These are phyloP conservation scores for Pichia sorboxylosa DNA, from an alignment of 1,139 yeast species.

Conservation along the genomic window DNA sequence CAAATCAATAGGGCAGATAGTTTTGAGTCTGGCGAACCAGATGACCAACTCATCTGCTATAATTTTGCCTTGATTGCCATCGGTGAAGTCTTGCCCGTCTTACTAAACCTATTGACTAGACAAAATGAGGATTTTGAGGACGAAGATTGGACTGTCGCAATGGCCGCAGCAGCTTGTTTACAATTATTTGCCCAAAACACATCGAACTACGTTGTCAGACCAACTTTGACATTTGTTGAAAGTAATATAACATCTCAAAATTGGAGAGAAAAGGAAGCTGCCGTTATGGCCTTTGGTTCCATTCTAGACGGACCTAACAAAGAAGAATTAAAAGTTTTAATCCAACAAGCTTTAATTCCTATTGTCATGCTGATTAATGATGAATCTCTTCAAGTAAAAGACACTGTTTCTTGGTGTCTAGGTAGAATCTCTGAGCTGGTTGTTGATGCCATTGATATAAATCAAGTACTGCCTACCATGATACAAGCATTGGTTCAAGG, in stretches of 20 bases:
- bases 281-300: conserved; percentile 98
- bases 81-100: conserved; percentile 76
- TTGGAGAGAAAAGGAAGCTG: conserved; percentile 93
- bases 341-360: conserved; percentile 74
- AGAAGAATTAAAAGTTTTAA: conserved; percentile 51
- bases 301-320: conserved; percentile 90
- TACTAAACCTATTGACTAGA: conserved; percentile 65
- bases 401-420: conserved; percentile 96
- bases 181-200: conserved; percentile 88
- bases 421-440: conserved; percentile 91
- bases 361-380: conserved; percentile 66
- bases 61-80: conserved; percentile 81
- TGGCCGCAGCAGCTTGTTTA: conserved; percentile 98
- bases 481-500: conserved; percentile 67
- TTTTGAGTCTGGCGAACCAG: conserved; percentile 23
- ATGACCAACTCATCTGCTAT: conserved; percentile 32
- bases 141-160: conserved; percentile 94
- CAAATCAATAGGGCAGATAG: conserved; percentile 52
- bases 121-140: conserved; percentile 89
- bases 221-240: conserved; percentile 75
- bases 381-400: conserved; percentile 73
- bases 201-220: conserved; percentile 74
- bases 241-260: conserved; percentile 45
- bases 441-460: conserved; percentile 61
- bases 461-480: conserved; percentile 54